These are phyloP conservation scores for Salix suchowensis DNA, from an alignment of 345 rosid species.

Conservation along the genomic window DNA sequence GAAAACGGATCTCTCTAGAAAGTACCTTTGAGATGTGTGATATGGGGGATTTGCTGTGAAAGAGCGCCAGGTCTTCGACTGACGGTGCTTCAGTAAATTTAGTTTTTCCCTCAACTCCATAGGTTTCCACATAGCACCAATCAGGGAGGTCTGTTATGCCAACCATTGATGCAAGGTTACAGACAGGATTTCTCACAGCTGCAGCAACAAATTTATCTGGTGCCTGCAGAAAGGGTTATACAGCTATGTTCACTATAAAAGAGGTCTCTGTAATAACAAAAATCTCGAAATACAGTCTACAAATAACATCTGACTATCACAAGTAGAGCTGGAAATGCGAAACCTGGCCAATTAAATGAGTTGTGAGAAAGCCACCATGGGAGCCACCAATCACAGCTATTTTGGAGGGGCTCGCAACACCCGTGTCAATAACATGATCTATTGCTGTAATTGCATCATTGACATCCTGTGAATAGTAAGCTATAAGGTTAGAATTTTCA, in stretches of 20 bases:
- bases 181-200: conserved; percentile 77
- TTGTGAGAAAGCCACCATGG: conserved; percentile 87
- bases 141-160: conserved; percentile 85
- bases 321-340: neutral
- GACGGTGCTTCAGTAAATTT: conserved; percentile 71
- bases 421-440: conserved; percentile 57
- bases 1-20: neutral
- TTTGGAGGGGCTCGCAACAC: conserved; percentile 67
- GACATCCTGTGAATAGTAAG: conserved; percentile 55
- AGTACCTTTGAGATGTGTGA: conserved; percentile 75
- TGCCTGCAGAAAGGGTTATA: conserved; percentile 38
- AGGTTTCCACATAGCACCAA: conserved; percentile 73
- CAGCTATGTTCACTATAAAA: neutral
- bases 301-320: neutral
- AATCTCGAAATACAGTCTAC: neutral
- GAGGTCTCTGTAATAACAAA: neutral
- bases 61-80: conserved; percentile 55
- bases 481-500: conserved; percentile 1
- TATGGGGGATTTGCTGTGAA: conserved; percentile 77
- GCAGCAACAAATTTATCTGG: conserved; percentile 91
- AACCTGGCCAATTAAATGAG: conserved; percentile 98
- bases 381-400: conserved; percentile 80
- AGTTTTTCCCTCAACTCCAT: conserved; percentile 53
- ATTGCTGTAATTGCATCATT: conserved; percentile 74
- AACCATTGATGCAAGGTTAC: conserved; percentile 74